Evolutionary conservation across 2,329 filamentous ascomycete species (phyloP).

Genomic region (Phaeomoniella chlamydospora): DNA sequence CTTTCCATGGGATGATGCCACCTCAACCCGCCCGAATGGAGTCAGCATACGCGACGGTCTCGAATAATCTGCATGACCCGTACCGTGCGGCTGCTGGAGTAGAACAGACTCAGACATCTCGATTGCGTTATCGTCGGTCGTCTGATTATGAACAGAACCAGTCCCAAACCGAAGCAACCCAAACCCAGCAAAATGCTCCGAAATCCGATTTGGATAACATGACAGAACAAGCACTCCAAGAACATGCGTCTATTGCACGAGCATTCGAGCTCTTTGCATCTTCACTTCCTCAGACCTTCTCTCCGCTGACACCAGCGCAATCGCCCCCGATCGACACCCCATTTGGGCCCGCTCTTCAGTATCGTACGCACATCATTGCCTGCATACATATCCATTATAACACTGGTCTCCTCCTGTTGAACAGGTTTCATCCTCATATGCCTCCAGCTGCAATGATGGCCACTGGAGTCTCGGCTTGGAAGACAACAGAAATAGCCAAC

Average conservation of each 20-base stretch:
- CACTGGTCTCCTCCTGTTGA: slow-evolving; percentile 68
- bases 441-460: slow-evolving; percentile 81
- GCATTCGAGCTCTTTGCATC: slow-evolving; percentile 31
- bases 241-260: slow-evolving; percentile 49
- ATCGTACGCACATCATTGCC: slow-evolving; percentile 75
- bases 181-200: slow-evolving; percentile 20
- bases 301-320: slow-evolving; percentile 51
- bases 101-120: background rate
- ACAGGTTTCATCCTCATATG: slow-evolving; percentile 76
- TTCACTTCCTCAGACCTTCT: slow-evolving; percentile 60
- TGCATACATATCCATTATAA: slow-evolving; percentile 81
- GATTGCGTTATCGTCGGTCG: background rate
- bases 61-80: slow-evolving; percentile 22
- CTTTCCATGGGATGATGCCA: slow-evolving; percentile 35
- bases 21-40: slow-evolving; percentile 27
- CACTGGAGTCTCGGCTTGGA: slow-evolving; percentile 58
- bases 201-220: slow-evolving; percentile 47
- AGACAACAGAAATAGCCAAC: slow-evolving; percentile 57
- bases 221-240: slow-evolving; percentile 54
- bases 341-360: slow-evolving; percentile 70
- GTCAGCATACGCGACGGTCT: slow-evolving; percentile 37
- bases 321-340: slow-evolving; percentile 49
- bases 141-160: slow-evolving; percentile 4
- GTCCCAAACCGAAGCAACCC: slow-evolving; percentile 9
- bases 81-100: slow-evolving; percentile 8